Evolutionary conservation across 352 stramenopile species (phyloP), one percentile per base, ranked within the genome.

Genomic region (Globisporangium polare): DNA sequence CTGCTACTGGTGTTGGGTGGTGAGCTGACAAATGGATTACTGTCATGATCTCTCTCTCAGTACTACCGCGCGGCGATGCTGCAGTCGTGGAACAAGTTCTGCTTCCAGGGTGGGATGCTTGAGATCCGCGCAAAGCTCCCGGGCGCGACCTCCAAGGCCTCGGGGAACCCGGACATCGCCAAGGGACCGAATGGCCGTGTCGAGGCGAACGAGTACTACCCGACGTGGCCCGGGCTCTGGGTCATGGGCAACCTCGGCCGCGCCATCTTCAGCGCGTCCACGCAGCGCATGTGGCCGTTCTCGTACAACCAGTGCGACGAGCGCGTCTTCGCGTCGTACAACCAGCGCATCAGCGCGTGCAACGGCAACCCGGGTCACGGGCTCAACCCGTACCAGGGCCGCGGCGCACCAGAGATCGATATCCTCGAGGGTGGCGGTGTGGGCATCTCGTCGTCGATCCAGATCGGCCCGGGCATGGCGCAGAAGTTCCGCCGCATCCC

Each of bases 61-160:
- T 63, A 66, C 58, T 65, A 60, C 39, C 47, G 58, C 9, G 53
- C 84, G 35, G 94, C 86, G 1, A 98, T 98, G 90, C 39, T 98
- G 6, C 92, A 97, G 67, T 75, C 68, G 31, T 98, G 94, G 94
- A 94, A 98, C 78, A 98, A 98, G 73, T 98, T 98, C 62, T 98
- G 91, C 70, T 97, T 97, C 68, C 95, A 94, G 41, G 92, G 94
- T 45, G 94, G 91, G 13, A 96, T 97, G 67, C 62, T 99, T 9
- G 93, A 98, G 73, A 84, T 98, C 33, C 78, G 87, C 31, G 86
- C 93, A 2, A 88, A 97, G 61, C 75, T 98, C 10, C 96, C 96
- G 1, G 94, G 85, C 6, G 83, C 93, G 69, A 88, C 67, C 53
- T 72, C 77, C 39, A 80, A 88, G 27, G 79, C 89, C 22, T 78